Evolutionary conservation across 2,329 filamentous ascomycete genomes (phyloP), one percentile per base, ranked within the genome.

Genomic region (Metarhizium humberi): DNA sequence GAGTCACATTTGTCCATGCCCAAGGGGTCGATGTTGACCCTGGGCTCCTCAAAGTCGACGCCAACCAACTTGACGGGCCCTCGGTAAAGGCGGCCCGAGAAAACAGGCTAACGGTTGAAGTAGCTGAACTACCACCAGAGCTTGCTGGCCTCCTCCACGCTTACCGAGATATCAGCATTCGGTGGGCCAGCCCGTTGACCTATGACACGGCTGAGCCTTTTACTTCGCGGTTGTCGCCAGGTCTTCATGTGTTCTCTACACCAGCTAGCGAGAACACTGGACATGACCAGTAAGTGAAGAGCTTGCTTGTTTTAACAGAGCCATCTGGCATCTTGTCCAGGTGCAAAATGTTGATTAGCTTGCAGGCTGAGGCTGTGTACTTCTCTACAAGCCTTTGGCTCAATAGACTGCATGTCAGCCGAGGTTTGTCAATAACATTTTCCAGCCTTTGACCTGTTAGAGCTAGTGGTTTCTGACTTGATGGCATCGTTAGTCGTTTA

Each of bases 211-310:
- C 86, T 48, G 78, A 85, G 43, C 92, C 92, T 2, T 86, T 94
- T 63, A 75, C 81, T 47, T 90, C 90, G 52, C 81, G 88, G 56
- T 70, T 91, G 14, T 84, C 90, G 2, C 85, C 92, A 0, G 92
- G 92, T 3, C 73, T 97, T 25, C 91, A 96, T 73, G 75, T 91
- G 30, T 88, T 88, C 63, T 91, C 86, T 66, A 88, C 86, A 0
- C 87, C 87, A 0, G 30, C 53, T 30, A 46, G 58, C 46, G 32
- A 47, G 55, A 55, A 32, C 48, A 51, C 47, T 56, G 66, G 53
- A 47, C 57, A 67, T 67, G 58, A 47, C 45, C 45, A 16, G 64
- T 65, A 40, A 50, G 51, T 53, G n/a, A 45, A 8, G n/a, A 10
- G 6, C 18, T 45, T 43, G 4, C n/a, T 13, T 48, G 43, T 14